These are phyloP conservation scores for Rhizopus arrhizus DNA, from an alignment of 371 early-diverging fungal genomes.

Conservation along the genomic window DNA sequence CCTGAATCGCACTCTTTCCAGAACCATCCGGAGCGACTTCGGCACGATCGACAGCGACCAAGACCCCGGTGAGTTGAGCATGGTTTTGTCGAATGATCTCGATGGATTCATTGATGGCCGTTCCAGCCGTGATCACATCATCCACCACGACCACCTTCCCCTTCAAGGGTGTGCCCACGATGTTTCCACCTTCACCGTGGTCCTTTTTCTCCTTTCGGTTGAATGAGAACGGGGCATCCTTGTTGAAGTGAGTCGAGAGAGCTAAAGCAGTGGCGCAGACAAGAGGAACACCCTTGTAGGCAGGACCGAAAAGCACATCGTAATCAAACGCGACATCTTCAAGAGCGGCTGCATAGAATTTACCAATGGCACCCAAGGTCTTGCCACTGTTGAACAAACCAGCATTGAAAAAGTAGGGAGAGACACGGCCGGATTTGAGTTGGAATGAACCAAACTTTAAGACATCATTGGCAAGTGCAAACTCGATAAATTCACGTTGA, in stretches of 20 bases:
- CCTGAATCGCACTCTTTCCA: conserved; percentile 90
- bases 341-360: conserved; percentile 88
- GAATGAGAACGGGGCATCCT: conserved; percentile 84
- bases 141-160: conserved; percentile 89
- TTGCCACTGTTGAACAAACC: conserved; percentile 92
- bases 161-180: conserved; percentile 84
- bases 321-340: conserved; percentile 68
- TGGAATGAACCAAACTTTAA: conserved; percentile 90
- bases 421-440: conserved; percentile 90
- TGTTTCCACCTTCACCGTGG: conserved; percentile 95
- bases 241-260: conserved; percentile 58
- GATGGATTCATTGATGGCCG: conserved; percentile 92
- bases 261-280: conserved; percentile 83
- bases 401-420: conserved; percentile 97
- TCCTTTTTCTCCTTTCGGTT: conserved; percentile 98
- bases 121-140: conserved; percentile 98
- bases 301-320: conserved; percentile 95
- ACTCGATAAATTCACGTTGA: conserved; percentile 92
- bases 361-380: conserved; percentile 80
- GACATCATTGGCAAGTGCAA: conserved; percentile 81
- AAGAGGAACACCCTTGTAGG: conserved; percentile 98
- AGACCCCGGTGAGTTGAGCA: conserved; percentile 78
- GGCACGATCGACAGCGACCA: conserved; percentile 93
- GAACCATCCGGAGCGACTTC: conserved; percentile 73
- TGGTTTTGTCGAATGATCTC: conserved; percentile 68